phyloP scores from a whole-genome alignment of 176 grass and related monocot species.

The Oryza nivara region DNA sequence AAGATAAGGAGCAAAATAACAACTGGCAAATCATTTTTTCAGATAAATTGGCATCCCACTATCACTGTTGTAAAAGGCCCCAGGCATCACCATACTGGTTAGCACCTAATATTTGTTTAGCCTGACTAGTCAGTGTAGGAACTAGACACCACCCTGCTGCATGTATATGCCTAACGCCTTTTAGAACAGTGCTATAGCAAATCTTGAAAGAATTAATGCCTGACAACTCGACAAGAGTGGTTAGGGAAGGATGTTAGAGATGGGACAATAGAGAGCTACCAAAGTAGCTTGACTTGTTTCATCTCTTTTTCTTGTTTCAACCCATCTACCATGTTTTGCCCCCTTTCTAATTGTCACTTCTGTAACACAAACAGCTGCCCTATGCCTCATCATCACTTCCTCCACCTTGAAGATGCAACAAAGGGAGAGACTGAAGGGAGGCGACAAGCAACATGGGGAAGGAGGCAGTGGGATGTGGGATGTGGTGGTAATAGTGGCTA shows the following conservation, averaged over 20 bases:
- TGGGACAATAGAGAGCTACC: slow-evolving; percentile 30
- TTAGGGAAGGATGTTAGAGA: slow-evolving; percentile 19
- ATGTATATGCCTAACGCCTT: not conserved
- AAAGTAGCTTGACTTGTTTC: slow-evolving; percentile 26
- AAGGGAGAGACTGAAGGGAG: not conserved
- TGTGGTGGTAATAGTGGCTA: not conserved
- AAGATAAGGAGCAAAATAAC: slow-evolving; percentile 30
- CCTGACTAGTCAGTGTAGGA: not conserved
- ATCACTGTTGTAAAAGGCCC: not conserved
- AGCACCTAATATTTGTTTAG: not conserved
- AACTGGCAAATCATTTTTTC: slow-evolving; percentile 13
- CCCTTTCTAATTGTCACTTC: slow-evolving; percentile 13
- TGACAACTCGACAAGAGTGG: not conserved
- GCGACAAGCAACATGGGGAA: not conserved
- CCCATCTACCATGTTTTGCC: slow-evolving; percentile 2
- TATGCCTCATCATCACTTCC: not conserved
- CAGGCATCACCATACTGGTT: not conserved
- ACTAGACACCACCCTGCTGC: not conserved
- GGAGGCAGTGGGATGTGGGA: not conserved
- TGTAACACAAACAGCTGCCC: not conserved
- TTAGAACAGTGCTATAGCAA: not conserved
- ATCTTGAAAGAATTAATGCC: not conserved
- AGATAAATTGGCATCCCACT: slow-evolving; percentile 12
- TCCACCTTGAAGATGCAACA: not conserved
- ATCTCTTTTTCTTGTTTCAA: slow-evolving; percentile 26